phyloP scores from a whole-genome alignment of 192 early-diverging fungal species.

The Geranomyces variabilis region DNA sequence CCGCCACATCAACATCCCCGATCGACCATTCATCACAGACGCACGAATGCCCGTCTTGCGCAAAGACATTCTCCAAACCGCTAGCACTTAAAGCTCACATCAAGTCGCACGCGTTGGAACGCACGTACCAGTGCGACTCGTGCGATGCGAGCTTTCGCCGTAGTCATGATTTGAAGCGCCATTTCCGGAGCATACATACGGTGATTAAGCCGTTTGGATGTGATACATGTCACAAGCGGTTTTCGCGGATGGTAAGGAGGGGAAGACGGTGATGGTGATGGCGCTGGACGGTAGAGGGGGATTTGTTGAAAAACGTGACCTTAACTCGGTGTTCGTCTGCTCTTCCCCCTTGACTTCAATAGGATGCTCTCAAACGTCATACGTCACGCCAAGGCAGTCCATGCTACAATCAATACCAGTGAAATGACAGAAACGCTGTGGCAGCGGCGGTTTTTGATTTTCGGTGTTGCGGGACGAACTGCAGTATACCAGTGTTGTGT shows the following conservation, averaged over 20 bases:
- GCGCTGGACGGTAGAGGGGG: too few species aligned
- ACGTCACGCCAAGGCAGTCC: slow-evolving; percentile 7
- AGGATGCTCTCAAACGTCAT: slow-evolving; percentile 14
- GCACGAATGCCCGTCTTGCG: slow-evolving; percentile 36
- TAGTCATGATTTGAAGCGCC: slow-evolving; percentile 58
- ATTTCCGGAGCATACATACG: slow-evolving; percentile 51
- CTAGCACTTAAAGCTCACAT: slow-evolving; percentile 53
- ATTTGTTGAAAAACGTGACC: too few species aligned
- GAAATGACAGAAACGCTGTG: neutral
- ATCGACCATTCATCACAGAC: neutral
- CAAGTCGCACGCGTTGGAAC: slow-evolving; percentile 48
- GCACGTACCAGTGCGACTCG: slow-evolving; percentile 47
- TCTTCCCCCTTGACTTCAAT: too few species aligned
- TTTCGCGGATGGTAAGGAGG: slow-evolving; percentile 41
- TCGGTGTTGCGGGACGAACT: neutral
- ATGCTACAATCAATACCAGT: neutral
- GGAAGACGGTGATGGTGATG: too few species aligned
- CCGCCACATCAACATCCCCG: neutral
- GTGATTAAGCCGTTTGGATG: slow-evolving; percentile 55
- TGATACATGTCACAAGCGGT: slow-evolving; percentile 51
- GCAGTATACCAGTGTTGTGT: too few species aligned
- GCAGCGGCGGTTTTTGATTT: neutral
- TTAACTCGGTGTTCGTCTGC: too few species aligned
- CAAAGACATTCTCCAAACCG: slow-evolving; percentile 45
- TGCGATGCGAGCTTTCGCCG: slow-evolving; percentile 54